phyloP scores from a whole-genome alignment of 441 rosid genomes.

The Raphanus hybrid region DNA sequence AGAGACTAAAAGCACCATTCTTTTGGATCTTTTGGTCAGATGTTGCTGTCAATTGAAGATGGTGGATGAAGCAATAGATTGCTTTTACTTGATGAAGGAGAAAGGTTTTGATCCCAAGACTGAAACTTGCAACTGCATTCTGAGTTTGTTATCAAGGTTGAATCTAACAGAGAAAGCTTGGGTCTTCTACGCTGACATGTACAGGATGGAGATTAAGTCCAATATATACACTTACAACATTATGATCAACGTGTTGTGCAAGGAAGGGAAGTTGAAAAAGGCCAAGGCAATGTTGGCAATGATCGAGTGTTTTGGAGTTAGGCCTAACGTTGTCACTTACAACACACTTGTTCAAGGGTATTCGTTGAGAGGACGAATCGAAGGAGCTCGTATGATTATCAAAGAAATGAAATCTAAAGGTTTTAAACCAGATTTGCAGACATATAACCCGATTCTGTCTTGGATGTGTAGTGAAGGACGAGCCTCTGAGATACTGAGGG shows the following conservation, averaged over 20 bases:
- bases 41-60: conserved; percentile 65
- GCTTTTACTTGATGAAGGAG: conserved; percentile 69
- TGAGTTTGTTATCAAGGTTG: conserved; percentile 67
- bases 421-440: conserved; percentile 67
- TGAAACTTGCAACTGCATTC: conserved; percentile 70
- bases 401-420: conserved; percentile 69
- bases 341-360: conserved; percentile 82
- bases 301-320: conserved; percentile 76
- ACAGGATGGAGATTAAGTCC: conserved; percentile 76
- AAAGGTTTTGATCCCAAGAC: conserved; percentile 67
- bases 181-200: conserved; percentile 94
- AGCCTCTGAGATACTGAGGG: conserved; percentile 55
- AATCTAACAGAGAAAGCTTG: conserved; percentile 64
- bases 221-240: conserved; percentile 76
- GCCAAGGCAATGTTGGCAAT: conserved; percentile 68
- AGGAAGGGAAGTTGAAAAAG: conserved; percentile 90
- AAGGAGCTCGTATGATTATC: conserved; percentile 71
- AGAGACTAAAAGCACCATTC: conserved; percentile 52
- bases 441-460: conserved; percentile 71
- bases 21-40: conserved; percentile 66
- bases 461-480: conserved; percentile 82
- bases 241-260: conserved; percentile 88
- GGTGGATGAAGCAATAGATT: conserved; percentile 66
- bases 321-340: conserved; percentile 74
- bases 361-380: conserved; percentile 64